Base-by-base conservation (phyloP, 176 grass and related monocot species). In the Oryza brachyantha region DNA sequence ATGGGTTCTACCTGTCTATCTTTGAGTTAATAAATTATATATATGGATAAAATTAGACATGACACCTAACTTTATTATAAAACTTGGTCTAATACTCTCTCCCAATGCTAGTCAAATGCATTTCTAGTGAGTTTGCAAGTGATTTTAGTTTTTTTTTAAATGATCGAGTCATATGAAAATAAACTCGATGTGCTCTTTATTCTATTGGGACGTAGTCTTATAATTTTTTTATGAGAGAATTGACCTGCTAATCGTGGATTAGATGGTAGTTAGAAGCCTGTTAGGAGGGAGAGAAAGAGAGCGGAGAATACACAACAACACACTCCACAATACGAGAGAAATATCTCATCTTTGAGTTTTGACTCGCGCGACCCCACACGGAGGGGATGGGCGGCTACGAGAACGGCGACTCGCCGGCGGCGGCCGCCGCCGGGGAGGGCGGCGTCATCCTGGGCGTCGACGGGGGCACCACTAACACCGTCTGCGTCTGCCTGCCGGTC, bases 371-470 rank as follows among this genome's bases (percentile, higher is more conserved):
- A 41, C 64, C 43, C 21, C 86, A 12, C 75, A 27, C 55, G 39
- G 32, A 43, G 43, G 38, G 42, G 86, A 97, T 97, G 94, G 85
- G 86, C 28, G 64, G 87, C 59, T 87, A 84, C 64, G 80, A 88
- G 36, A 97, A 90, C 62, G 91, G 94, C 25, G 88, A 84, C 25
- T 75, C 76, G 54, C 62, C 48, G 83, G 79, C 48, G 83, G 79
- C 66, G 76, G 55, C 75, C 6, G 38, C 40, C 3, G 31, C 84
- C 6, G 70, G 5, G 7, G 89, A 78, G 24, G 74, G 27, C 6
- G 96, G 90, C n/a, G 96, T 99, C 7, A 76, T 99, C 54, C 90
- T 99, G 16, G 96, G 96, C 22, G 81, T 99, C 50, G 96, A 99
- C 28, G 96, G 96, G 13, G 96, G 96, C 64, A 89, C 96, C 78